Base-by-base conservation (phyloP, 495 filamentous ascomycete genomes). In the Paragyromitra xinjiangensis region DNA sequence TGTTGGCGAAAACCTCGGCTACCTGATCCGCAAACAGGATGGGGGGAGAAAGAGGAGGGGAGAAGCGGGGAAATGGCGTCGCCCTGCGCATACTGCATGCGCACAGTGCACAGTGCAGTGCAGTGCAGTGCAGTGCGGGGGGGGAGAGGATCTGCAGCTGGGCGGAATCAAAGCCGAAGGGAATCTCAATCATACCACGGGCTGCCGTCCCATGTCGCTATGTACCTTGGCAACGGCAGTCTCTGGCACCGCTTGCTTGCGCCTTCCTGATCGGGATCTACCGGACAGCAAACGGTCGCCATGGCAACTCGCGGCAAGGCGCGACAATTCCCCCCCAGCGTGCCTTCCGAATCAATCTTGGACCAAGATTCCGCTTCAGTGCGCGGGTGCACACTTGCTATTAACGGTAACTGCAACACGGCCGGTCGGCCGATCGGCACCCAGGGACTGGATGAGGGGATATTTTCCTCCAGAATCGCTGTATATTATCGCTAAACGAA, bases 321-420 rank as follows among this genome's bases (percentile, higher is more conserved):
- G 58, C 66, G 24, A 53, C 73, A 63, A 48, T 48, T 50, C 65
- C 45, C 40, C 58, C 29, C 50, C 45, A 77, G 53, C 42, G 61
- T 77, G 55, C 61, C 74, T 77, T 77, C 74, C 74, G 69, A 73
- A 77, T 73, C 73, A 76, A 76, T 76, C 67, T 76, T 76, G 73
- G 73, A 76, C 74, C 74, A 77, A 73, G 69, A 73, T 77, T 65
- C 40, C 58, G 22, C 19, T 40, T 14, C 61, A 39, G 42, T 51
- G 56, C 22, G 58, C 44, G 16, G 34, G 14, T 42, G n/a, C 37
- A 42, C 68, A 45, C 74, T 77, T 77, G 48, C 74, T 73, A 44
- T 40, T 65, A 73, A 42, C 37, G 59, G 74, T 61, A 77, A 64
- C 74, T 73, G 74, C 42, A 77, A 77, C 74, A 77, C 74, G 74